Evolutionary conservation across 2,329 filamentous ascomycete species (phyloP).

Genomic region (Diplodia corticola): DNA sequence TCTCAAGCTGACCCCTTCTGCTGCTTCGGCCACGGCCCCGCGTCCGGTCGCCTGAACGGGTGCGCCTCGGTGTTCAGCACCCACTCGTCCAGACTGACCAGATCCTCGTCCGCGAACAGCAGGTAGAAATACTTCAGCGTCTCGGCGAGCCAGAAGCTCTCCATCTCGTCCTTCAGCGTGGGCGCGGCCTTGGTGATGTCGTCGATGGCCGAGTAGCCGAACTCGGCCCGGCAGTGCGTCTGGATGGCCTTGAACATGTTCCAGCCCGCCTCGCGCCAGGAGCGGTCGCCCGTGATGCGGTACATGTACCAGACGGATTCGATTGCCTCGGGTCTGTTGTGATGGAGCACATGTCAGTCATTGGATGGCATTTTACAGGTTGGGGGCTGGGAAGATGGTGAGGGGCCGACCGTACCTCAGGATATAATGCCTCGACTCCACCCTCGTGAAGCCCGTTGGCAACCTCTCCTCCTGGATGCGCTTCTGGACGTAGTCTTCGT

Average conservation of each 20-base stretch:
- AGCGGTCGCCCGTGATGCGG: conserved; percentile 66
- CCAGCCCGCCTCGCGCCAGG: conserved; percentile 71
- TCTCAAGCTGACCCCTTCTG: too few relatives aligned
- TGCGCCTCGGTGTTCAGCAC: conserved; percentile 57
- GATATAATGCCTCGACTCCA: conserved; percentile 62
- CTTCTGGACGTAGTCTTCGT: conserved; percentile 40
- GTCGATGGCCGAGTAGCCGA: conserved; percentile 65
- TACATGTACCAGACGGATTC: conserved; percentile 80
- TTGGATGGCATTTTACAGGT: too few relatives aligned
- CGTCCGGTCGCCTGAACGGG: conserved; percentile 39
- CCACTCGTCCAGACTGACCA: conserved; percentile 65
- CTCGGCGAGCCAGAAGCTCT: conserved; percentile 73
- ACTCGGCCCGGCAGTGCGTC: conserved; percentile 59
- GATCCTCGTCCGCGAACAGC: conserved; percentile 60
- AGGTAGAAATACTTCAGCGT: conserved; percentile 69
- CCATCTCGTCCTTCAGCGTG: conserved; percentile 62
- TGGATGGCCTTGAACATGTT: conserved; percentile 69
- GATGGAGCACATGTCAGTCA: neutral
- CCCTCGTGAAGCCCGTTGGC: conserved; percentile 56
- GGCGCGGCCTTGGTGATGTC: conserved; percentile 60
- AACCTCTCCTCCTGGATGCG: conserved; percentile 48
- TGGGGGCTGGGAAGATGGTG: neutral
- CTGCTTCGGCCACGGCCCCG: neutral
- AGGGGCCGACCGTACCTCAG: conserved; percentile 49
- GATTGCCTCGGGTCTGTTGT: conserved; percentile 66